Evolutionary conservation across 169 alveolate species (phyloP), one percentile per base, ranked within the genome.

Genomic region (Plasmodium falciparum): DNA sequence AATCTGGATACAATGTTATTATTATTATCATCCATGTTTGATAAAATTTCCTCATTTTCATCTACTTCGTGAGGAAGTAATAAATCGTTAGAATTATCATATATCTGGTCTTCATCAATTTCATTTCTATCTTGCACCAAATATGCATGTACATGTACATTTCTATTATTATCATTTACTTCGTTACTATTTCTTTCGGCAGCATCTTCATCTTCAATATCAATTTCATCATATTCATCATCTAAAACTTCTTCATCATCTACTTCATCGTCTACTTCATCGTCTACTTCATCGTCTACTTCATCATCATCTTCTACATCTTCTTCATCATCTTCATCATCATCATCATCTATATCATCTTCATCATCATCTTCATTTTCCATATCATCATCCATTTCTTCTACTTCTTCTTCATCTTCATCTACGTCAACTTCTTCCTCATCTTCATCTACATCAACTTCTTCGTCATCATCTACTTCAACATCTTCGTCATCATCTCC

Each of bases 21-120:
- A 43, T 58, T 74, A 58, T 75, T 74, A 33, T 50, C 78, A 15
- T 29, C 73, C 52, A 73, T 33, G 15, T 73, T 43, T 22, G 83
- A 73, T 47, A 88, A 54, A 24, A 45, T 72, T n/a, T 90, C 89
- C 56, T 71, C 94, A 70, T 92, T 91, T 89, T 94, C 96, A 62
- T 94, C 96, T 5, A 94, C 92, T 73, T 94, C 95, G 74, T 94
- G 96, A 5, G 96, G 96, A 58, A 94, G 71, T 49, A 91, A 93
- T 73, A 92, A 62, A 72, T 73, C 73, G 43, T 61, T 86, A 13
- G 86, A 47, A 63, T 86, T 80, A n/a, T 94, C 96, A 49, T 80
- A 93, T 33, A 91, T 88, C 5, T 73, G 88, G 43, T 75, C 92
- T 39, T 86, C 95, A 39, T 90, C 95, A 9, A 90, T 67, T 29